phyloP scores from a whole-genome alignment of 2,329 filamentous ascomycete species.

The Pseudocercospora vitis region DNA sequence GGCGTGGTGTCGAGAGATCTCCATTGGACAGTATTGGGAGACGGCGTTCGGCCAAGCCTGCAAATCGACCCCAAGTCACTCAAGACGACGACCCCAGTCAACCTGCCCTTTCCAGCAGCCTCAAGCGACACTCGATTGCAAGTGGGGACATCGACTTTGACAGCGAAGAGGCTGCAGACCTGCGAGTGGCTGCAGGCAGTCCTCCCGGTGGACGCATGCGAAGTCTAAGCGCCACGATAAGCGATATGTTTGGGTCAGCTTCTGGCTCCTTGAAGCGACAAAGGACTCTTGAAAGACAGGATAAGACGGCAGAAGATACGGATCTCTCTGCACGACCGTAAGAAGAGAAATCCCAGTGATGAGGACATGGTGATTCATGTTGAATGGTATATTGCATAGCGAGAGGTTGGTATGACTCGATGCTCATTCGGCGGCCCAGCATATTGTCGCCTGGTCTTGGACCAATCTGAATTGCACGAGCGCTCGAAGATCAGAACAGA shows the following conservation, averaged over 20 bases:
- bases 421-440: neutral
- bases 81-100: constrained; percentile 9
- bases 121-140: constrained; percentile 30
- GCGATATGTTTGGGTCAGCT: constrained; percentile 28
- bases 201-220: constrained; percentile 21
- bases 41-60: constrained; percentile 14
- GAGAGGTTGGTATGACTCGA: neutral
- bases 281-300: constrained; percentile 13
- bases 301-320: neutral
- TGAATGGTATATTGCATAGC: constrained; percentile 3
- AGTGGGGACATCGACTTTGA: constrained; percentile 31
- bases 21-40: constrained; percentile 23
- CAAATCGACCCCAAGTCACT: constrained; percentile 14
- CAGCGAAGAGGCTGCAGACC: constrained; percentile 20
- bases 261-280: constrained; percentile 17
- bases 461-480: too few relatives aligned
- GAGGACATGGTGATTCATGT: neutral
- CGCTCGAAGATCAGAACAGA: too few relatives aligned
- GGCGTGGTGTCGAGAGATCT: constrained; percentile 51
- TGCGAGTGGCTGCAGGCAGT: constrained; percentile 22
- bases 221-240: constrained; percentile 32
- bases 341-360: neutral
- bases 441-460: neutral
- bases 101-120: constrained; percentile 11
- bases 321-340: neutral